phyloP scores from a whole-genome alignment of 1,284 basidiomycete genomes.

The Irpex sp. region DNA sequence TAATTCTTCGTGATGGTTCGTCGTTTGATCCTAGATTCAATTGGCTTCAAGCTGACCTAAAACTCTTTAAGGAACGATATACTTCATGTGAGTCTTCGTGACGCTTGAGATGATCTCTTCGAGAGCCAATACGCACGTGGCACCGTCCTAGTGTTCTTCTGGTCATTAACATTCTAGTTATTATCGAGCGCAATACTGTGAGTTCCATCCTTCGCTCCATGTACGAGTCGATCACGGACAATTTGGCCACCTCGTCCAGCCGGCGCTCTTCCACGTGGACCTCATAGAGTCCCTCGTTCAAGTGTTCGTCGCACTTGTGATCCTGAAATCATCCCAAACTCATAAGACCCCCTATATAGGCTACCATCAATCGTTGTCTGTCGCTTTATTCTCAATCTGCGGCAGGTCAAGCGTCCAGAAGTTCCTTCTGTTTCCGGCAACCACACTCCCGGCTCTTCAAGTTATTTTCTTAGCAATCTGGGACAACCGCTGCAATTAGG shows the following conservation, averaged over 20 bases:
- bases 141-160: neutral
- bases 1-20: neutral
- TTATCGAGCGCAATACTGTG: neutral
- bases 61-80: neutral
- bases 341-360: neutral
- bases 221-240: neutral
- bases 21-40: neutral
- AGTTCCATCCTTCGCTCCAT: neutral
- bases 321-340: too few species aligned
- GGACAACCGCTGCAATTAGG: neutral
- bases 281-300: too few species aligned
- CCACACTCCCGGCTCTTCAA: neutral
- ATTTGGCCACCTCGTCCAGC: too few species aligned
- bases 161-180: neutral
- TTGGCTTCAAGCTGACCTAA: neutral
- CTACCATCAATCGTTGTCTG: neutral
- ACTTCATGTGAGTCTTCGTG: neutral
- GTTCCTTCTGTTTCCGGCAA: too few species aligned
- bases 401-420: neutral
- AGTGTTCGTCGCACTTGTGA: too few species aligned
- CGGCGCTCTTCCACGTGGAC: too few species aligned
- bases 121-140: neutral
- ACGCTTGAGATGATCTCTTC: neutral
- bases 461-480: neutral
- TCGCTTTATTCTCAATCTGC: neutral